Percentiles rank a stretch among this genome's conserved stretches.
These are phyloP conservation scores for Cyberlindnera mississippiensis DNA, from an alignment of 805 yeast species.

Conservation along the genomic window DNA sequence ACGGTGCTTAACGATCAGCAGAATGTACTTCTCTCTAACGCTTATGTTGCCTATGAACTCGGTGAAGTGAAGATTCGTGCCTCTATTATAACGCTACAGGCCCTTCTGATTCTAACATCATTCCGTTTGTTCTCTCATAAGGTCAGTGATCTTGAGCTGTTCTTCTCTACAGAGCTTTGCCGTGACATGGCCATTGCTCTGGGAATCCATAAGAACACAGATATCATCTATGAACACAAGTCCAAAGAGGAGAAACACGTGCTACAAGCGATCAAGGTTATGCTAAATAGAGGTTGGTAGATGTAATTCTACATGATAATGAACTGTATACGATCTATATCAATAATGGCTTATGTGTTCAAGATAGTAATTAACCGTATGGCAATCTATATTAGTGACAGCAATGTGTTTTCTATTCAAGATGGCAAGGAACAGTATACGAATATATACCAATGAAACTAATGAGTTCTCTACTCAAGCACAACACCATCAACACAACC, in stretches of 20 bases:
- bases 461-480: constrained; percentile 26
- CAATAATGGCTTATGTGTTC: too few relatives aligned
- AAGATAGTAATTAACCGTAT: too few relatives aligned
- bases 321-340: too few relatives aligned
- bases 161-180: constrained; percentile 17
- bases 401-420: too few relatives aligned
- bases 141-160: constrained; percentile 18
- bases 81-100: constrained; percentile 18
- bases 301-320: too few relatives aligned
- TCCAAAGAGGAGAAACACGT: constrained; percentile 16
- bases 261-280: constrained; percentile 18
- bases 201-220: constrained; percentile 22
- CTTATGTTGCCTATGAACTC: constrained; percentile 19
- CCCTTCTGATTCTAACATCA: constrained; percentile 15
- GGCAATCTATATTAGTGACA: too few relatives aligned
- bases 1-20: constrained; percentile 9
- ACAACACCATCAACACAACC: constrained; percentile 91
- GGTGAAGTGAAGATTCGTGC: constrained; percentile 21
- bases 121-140: constrained; percentile 19
- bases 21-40: constrained; percentile 13
- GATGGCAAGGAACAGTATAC: neutral
- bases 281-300: constrained; percentile 16
- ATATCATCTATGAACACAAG: constrained; percentile 20
- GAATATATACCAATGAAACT: neutral
- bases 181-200: constrained; percentile 22